Evolutionary conservation across 2,329 filamentous ascomycete genomes (phyloP), one percentile per base, ranked within the genome.

Genomic region (Ophiocordyceps camponoti-rufipedis): DNA sequence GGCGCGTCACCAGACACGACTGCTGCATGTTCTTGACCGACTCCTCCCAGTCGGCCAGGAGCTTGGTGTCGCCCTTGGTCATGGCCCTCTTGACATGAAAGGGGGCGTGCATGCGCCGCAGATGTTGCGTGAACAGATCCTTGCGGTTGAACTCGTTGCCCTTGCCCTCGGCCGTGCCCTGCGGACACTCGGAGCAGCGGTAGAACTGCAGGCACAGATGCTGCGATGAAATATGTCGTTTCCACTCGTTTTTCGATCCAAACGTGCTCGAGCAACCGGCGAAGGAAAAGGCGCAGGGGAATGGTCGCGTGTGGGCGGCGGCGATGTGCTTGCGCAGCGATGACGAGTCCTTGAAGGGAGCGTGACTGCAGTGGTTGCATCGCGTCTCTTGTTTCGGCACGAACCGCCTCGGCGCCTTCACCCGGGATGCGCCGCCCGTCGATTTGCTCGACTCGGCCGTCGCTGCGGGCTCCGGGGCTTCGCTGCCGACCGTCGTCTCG

Each of bases 171-270:
- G 63, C 60, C 2, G 66, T 65, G 47, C 63, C 69, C 47, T 70
- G 67, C 0, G 74, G 71, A 48, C 77, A 81, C 2, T 71, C 66
- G 0, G 77, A 80, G 51, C 77, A 81, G 18, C 77, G 70, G 53
- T 80, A 81, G 52, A 73, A 80, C 43, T 73, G 72, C 16, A 81
- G 58, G 51, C 77, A 80, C 19, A 98, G 72, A 62, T 98, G 91
- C 54, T 95, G 86, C 0, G 86, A 94, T 14, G 79, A 75, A 57
- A 95, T 85, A 57, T 98, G 91, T 4, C 89, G 77, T 62, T 96
- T 96, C 89, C 89, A 98, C 61, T 96, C 89, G 56, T 96, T 95
- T 64, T 95, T 96, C 14, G 85, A 89, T 1, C 81, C 80, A 59
- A 96, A 95, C 0, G 79, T 85, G 53, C 85, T 87, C 0, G 64